Evolutionary conservation across 2,329 filamentous ascomycete genomes (phyloP).

Genomic region (Akanthomyces dipterigenus): DNA sequence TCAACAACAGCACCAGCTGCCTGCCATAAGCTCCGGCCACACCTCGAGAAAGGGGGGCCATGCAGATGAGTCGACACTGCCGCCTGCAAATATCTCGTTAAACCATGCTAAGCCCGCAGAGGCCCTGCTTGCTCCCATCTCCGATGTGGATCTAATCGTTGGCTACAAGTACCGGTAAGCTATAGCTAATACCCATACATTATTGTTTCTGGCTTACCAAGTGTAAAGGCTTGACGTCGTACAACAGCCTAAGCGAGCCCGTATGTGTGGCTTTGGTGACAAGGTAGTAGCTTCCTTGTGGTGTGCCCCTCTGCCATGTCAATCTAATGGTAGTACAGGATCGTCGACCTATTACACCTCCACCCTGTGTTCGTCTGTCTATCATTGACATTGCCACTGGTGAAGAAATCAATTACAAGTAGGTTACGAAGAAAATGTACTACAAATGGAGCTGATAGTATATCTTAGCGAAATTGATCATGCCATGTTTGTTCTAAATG

Average conservation of each 20-base stretch:
- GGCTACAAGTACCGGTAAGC: slow-evolving; percentile 31
- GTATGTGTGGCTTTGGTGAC: slow-evolving; percentile 98
- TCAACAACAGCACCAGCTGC: background rate
- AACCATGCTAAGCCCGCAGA: background rate
- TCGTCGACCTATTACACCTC: slow-evolving; percentile 89
- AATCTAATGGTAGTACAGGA: slow-evolving; percentile 50
- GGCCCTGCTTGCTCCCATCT: slow-evolving; percentile 21
- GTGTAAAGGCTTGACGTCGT: slow-evolving; percentile 62
- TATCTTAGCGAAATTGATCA: slow-evolving; percentile 29
- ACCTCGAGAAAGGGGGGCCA: background rate
- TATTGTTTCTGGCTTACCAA: slow-evolving; percentile 15
- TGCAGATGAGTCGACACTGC: background rate
- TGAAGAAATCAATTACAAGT: slow-evolving; percentile 80
- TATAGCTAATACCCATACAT: background rate
- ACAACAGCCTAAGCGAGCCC: slow-evolving; percentile 86
- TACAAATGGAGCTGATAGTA: slow-evolving; percentile 17
- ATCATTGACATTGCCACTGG: slow-evolving; percentile 69
- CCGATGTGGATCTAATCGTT: slow-evolving; percentile 27
- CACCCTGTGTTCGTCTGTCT: slow-evolving; percentile 80
- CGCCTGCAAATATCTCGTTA: background rate
- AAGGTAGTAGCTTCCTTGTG: slow-evolving; percentile 56
- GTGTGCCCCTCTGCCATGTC: background rate
- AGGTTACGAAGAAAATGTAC: slow-evolving; percentile 27
- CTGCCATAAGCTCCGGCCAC: background rate
- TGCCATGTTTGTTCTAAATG: slow-evolving; percentile 50